phyloP scores from a whole-genome alignment of 2,329 filamentous ascomycete species.

The Fusarium beomiforme region DNA sequence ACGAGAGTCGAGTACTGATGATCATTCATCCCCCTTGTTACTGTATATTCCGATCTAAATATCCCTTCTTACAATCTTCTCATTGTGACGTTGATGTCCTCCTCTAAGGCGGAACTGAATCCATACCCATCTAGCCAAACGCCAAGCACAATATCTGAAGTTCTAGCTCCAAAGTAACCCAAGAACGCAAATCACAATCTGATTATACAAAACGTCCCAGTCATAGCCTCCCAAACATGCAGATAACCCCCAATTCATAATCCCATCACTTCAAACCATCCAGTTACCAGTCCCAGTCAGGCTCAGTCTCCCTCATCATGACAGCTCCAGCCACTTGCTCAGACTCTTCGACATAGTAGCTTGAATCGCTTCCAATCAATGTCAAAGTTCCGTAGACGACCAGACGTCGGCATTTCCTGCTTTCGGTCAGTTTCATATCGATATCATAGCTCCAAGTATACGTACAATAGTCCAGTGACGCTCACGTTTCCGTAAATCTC shows the following conservation, averaged over 20 bases:
- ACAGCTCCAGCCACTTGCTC: conserved; percentile 57
- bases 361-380: conserved; percentile 56
- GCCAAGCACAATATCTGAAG: neutral
- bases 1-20: neutral
- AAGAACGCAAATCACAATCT: neutral
- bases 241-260: neutral
- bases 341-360: conserved; percentile 54
- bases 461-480: conserved; percentile 57
- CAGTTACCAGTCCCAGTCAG: conserved; percentile 52
- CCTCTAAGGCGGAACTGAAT: neutral
- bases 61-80: neutral
- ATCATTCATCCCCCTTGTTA: neutral
- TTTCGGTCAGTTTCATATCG: conserved; percentile 3
- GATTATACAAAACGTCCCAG: neutral
- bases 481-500: conserved; percentile 60
- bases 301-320: conserved; percentile 53
- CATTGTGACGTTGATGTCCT: neutral
- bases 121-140: conserved; percentile 1
- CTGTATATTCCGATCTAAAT: neutral
- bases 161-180: neutral
- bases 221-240: neutral
- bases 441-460: conserved; percentile 5
- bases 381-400: conserved; percentile 59
- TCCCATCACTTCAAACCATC: neutral
- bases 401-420: conserved; percentile 54